These are phyloP conservation scores for Lenwebbia sp. DNA, from an alignment of 345 rosid species.

Conservation along the genomic window DNA sequence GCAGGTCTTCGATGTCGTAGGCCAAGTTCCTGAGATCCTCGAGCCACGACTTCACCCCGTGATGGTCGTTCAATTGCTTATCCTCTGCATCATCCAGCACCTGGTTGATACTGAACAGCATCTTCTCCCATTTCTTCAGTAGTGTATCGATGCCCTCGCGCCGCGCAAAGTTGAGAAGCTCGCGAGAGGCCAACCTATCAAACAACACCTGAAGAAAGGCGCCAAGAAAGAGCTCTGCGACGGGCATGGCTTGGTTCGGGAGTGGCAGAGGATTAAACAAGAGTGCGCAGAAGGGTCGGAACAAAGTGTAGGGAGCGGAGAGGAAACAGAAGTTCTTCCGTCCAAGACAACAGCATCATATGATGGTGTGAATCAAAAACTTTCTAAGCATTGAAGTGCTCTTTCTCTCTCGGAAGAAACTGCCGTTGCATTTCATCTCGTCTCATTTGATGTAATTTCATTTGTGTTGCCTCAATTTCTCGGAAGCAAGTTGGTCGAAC, in stretches of 20 bases:
- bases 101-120: accelerated
- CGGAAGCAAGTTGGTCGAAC: not conserved
- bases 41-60: not conserved
- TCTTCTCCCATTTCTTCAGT: not conserved
- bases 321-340: not conserved
- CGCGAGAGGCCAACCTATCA: not conserved
- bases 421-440: no score
- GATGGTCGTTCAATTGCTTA: accelerated
- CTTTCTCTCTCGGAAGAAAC: no score
- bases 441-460: no score
- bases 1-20: not conserved
- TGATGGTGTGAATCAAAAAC: not conserved
- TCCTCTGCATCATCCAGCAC: not conserved
- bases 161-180: not conserved
- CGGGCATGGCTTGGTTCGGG: not conserved
- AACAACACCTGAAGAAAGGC: not conserved
- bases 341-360: not conserved
- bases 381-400: not conserved
- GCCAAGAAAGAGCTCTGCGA: not conserved
- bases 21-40: not conserved
- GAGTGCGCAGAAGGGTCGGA: not conserved
- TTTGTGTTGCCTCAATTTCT: no score
- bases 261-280: not conserved
- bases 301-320: not conserved
- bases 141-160: accelerated